Base-by-base conservation (phyloP, 2,329 filamentous ascomycete genomes). In the Curvularia verruculosa region DNA sequence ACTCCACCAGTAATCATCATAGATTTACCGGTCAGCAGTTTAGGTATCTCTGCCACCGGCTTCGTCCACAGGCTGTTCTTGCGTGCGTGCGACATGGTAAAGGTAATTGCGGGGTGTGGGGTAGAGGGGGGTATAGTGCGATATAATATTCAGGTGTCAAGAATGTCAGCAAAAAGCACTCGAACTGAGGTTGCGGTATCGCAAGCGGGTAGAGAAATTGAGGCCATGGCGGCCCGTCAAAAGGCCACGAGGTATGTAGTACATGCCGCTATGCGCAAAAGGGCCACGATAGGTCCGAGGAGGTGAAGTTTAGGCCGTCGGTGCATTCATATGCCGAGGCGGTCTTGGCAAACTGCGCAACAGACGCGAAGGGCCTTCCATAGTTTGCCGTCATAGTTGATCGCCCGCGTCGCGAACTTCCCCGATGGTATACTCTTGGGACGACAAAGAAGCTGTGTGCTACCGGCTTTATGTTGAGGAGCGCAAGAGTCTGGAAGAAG, bases 1-100 rank as follows among this genome's bases (percentile, higher is more conserved):
- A 89, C 89, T 55, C 90, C 92, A 63, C 92, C 92, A 0, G 92
- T 96, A 69, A 96, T 92, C 73, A 92, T 89, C 77, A 91, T 91
- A 12, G 88, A 89, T 77, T 96, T 96, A 75, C 85, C 86, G 52
- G 79, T 73, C 55, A 96, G 86, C 65, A 95, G 83, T 54, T 75
- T 65, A 26, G 70, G 59, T 34, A 60, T 59, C 19, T 54, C 45
- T 49, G 60, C 59, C 21, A 53, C 54, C 4, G 46, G n/a, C 2
- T 54, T 50, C 29, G 54, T 58, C 56, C 56, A 58, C n/a, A 58
- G 56, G 15, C 56, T 58, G 48, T 58, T 58, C 48, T 58, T 56
- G 48, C 56, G 56, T n/a, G 53, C 31, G 49, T 47, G 56, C 23
- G 56, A 49, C 56, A 58, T 58, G 18, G 46, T 39, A 34, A 43